Conservation (phyloP, 164 flowering plant species). For the Brasenia schreberi region DNA sequence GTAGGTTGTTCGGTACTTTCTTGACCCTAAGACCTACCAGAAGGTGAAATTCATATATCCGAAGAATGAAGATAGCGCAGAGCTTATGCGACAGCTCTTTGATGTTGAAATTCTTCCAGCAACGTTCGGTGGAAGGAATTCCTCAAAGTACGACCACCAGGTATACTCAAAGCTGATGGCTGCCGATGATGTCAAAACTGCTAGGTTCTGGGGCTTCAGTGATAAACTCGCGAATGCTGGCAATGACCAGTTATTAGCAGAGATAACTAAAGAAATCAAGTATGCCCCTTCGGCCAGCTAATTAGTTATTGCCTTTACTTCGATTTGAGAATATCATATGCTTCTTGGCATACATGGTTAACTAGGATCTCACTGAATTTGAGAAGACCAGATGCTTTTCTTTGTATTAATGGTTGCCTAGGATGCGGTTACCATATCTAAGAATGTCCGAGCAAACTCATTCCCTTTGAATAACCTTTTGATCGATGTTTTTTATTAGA, state of each 20-base stretch:
- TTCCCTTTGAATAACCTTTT: no score
- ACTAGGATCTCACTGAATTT: no score
- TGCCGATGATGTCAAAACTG: conserved; percentile 60
- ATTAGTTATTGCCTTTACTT: background rate
- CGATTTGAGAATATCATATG: no score
- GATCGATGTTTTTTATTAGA: no score
- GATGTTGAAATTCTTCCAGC: conserved; percentile 77
- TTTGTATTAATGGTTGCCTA: no score
- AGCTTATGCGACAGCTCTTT: conserved; percentile 59
- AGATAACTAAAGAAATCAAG: conserved; percentile 44
- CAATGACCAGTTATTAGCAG: conserved; percentile 30
- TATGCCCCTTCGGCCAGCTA: conserved; percentile 14
- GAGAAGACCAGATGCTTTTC: no score
- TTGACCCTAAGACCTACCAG: conserved; percentile 73
- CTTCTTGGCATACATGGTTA: no score
- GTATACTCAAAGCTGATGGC: conserved; percentile 79
- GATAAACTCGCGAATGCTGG: conserved; percentile 20
- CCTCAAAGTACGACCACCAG: conserved; percentile 55
- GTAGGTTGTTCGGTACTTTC: conserved; percentile 74
- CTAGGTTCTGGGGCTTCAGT: conserved; percentile 39
- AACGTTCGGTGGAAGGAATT: conserved; percentile 65
- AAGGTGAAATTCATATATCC: conserved; percentile 90
- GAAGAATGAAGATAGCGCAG: conserved; percentile 63
- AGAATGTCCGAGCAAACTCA: no score
- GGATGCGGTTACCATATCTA: no score